phyloP scores from a whole-genome alignment of 306 rosid species.

The Cicer yamashitae region DNA sequence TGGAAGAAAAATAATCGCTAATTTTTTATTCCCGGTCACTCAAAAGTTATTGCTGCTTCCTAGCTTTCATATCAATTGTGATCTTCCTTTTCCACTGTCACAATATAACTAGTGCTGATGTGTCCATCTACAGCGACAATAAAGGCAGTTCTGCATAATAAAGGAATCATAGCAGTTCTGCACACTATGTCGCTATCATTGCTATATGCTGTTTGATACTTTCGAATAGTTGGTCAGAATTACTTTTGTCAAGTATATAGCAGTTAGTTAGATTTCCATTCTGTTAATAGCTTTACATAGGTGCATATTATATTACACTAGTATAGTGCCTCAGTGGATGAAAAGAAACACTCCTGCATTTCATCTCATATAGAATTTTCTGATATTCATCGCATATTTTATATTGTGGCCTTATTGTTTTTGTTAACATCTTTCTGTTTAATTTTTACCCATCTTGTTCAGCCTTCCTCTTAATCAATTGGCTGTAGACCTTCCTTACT shows the following conservation, averaged over 20 bases:
- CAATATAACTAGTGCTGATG: neutral
- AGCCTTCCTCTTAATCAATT: neutral
- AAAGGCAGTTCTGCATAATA: constrained; percentile 8
- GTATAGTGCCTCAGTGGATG: neutral
- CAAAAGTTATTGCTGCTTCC: neutral
- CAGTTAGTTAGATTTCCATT: constrained; percentile 9
- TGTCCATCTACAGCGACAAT: neutral
- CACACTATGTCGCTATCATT: neutral
- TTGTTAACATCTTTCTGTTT: neutral
- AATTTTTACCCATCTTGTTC: neutral
- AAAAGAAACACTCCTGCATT: neutral
- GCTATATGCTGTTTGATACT: neutral
- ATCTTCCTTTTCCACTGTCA: neutral
- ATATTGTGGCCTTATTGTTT: constrained; percentile 15
- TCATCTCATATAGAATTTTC: neutral
- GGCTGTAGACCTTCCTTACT: constrained; percentile 21
- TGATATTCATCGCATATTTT: constrained; percentile 2
- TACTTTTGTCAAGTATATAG: neutral
- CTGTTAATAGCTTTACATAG: neutral
- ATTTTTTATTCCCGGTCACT: neutral
- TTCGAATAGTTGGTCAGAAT: constrained; percentile 1
- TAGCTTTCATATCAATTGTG: constrained; percentile 12
- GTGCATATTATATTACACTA: neutral
- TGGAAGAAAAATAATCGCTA: neutral
- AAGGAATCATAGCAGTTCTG: neutral